Conservation (phyloP, 768 basidiomycete genomes). For the Cyathus striatus region DNA sequence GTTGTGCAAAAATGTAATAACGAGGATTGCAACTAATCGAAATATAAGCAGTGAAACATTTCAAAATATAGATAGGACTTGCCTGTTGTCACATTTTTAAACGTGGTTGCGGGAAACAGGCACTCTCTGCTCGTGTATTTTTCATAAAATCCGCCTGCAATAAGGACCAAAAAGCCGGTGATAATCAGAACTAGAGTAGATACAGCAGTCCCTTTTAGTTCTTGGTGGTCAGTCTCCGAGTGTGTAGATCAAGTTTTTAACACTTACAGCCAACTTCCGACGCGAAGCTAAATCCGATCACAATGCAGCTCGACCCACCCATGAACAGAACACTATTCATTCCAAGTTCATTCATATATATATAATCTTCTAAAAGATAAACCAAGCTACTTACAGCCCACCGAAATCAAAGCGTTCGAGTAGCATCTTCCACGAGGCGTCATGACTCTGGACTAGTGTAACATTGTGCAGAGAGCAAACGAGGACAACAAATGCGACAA, state of each 20-base stretch:
- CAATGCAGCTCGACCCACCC: slow-evolving; percentile 64
- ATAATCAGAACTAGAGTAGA: slow-evolving; percentile 58
- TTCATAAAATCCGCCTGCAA: slow-evolving; percentile 65
- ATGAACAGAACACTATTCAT: slow-evolving; percentile 64
- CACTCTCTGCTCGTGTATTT: slow-evolving; percentile 60
- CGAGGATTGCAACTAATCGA: slow-evolving; percentile 52
- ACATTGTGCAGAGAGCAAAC: slow-evolving; percentile 56
- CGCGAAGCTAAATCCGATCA: slow-evolving; percentile 79
- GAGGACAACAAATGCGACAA: slow-evolving; percentile 54
- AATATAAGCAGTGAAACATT: slow-evolving; percentile 5
- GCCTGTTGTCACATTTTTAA: slow-evolving; percentile 60
- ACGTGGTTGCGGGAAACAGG: slow-evolving; percentile 62
- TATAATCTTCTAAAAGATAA: no score
- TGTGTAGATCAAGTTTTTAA: no score
- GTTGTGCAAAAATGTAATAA: slow-evolving; percentile 76
- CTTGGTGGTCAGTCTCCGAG: no score
- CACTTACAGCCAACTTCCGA: slow-evolving; percentile 62
- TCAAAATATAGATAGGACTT: slow-evolving; percentile 14
- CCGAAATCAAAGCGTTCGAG: slow-evolving; percentile 64
- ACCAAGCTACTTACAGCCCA: slow-evolving; percentile 60
- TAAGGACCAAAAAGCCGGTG: slow-evolving; percentile 48
- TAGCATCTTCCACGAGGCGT: slow-evolving; percentile 55
- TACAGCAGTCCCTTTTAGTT: slow-evolving; percentile 52
- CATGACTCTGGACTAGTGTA: slow-evolving; percentile 34
- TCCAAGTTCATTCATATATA: no score